Conservation (phyloP, 2,329 filamentous ascomycete species). For the Calycina herbarum region DNA sequence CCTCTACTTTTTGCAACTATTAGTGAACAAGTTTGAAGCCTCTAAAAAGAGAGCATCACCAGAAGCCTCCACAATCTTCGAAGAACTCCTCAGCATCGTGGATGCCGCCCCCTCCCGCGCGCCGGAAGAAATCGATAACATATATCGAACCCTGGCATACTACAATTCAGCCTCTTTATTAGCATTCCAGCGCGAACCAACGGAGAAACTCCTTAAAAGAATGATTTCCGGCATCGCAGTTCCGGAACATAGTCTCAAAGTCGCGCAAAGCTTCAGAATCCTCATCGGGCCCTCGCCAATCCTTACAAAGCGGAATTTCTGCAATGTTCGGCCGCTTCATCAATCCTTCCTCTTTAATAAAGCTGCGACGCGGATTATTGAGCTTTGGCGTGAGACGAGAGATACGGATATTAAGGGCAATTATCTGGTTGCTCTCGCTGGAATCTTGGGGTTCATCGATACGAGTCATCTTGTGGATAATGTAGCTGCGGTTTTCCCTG, state of each 20-base stretch:
- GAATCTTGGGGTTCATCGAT: conserved; percentile 31
- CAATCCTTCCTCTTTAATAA: conserved; percentile 28
- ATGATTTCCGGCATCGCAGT: conserved; percentile 30
- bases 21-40: conserved; percentile 36
- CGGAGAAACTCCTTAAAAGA: conserved; percentile 21
- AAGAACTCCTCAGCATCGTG: conserved; percentile 23
- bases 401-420: conserved; percentile 26
- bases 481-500: conserved; percentile 24
- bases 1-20: conserved; percentile 31
- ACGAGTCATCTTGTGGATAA: conserved; percentile 19
- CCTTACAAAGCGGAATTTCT: conserved; percentile 34
- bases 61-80: conserved; percentile 14
- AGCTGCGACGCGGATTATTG: conserved; percentile 21
- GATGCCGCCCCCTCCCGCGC: conserved; percentile 1
- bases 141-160: conserved; percentile 33
- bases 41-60: conserved; percentile 10
- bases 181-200: conserved; percentile 23
- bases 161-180: conserved; percentile 32
- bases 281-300: conserved; percentile 32
- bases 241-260: conserved; percentile 21
- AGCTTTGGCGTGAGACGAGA: conserved; percentile 19
- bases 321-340: conserved; percentile 31
- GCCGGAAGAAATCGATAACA: conserved; percentile 19
- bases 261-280: conserved; percentile 33
- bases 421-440: conserved; percentile 33